Conservation (phyloP, 2,329 filamentous ascomycete species). For the Phyllosticta paracitricarpa region DNA sequence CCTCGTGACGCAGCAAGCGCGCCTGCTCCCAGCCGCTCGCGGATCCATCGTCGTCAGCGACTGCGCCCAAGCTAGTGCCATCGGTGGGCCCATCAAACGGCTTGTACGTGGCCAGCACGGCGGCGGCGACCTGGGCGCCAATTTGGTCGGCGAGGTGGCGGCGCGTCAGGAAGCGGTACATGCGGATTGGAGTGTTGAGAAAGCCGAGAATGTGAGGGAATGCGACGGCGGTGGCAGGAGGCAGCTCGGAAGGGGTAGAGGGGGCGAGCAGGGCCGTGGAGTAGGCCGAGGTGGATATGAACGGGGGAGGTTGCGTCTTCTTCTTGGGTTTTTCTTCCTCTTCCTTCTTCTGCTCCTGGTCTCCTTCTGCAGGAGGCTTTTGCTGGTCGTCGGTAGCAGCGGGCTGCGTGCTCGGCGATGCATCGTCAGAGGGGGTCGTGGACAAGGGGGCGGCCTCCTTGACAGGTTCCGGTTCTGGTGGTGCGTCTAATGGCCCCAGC, state of each 20-base stretch:
- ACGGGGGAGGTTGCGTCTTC: conserved; percentile 53
- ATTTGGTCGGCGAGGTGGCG: conserved; percentile 78
- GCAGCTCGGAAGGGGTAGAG: conserved; percentile 59
- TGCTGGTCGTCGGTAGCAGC: conserved; percentile 10
- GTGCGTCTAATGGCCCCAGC: conserved; percentile 71
- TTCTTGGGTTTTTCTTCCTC: conserved; percentile 34
- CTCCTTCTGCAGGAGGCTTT: conserved; percentile 12
- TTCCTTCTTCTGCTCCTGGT: conserved; percentile 23
- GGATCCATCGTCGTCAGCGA: conserved; percentile 22
- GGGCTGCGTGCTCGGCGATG: conserved; percentile 20
- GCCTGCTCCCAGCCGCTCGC: conserved; percentile 48
- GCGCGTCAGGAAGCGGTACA: conserved; percentile 80
- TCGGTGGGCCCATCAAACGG: conserved; percentile 29
- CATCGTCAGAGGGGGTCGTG: conserved; percentile 20
- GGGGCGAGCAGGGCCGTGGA: conserved; percentile 52
- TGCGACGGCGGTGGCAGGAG: conserved; percentile 60
- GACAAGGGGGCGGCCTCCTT: conserved; percentile 4
- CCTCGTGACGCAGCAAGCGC: conserved; percentile 56
- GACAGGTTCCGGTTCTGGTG: conserved; percentile 26
- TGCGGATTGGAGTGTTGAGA: conserved; percentile 73
- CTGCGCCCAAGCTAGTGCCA: conserved; percentile 17
- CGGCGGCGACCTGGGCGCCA: conserved; percentile 76
- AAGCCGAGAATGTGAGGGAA: conserved; percentile 92
- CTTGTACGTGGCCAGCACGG: conserved; percentile 55
- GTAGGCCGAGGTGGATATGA: conserved; percentile 66